These are phyloP conservation scores for Metschnikowia gruessii DNA, from an alignment of 805 yeast species.

Conservation along the genomic window DNA sequence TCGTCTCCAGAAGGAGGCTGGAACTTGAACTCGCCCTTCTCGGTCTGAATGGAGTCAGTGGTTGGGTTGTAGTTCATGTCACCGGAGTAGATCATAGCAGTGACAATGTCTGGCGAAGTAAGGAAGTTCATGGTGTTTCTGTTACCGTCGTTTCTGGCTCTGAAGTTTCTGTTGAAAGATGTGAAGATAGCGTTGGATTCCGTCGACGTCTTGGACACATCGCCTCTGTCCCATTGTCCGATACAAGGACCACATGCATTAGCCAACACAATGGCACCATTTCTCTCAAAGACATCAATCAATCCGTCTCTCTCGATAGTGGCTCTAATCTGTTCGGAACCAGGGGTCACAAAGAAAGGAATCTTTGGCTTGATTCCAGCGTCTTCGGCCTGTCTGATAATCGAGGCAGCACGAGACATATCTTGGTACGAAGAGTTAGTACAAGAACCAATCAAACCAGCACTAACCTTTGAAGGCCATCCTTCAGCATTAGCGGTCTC, in stretches of 20 bases:
- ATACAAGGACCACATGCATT: slow-evolving; percentile 99
- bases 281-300: slow-evolving; percentile 71
- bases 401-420: slow-evolving; percentile 93
- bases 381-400: slow-evolving; percentile 80
- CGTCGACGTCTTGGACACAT: slow-evolving; percentile 58
- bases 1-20: slow-evolving; percentile 80
- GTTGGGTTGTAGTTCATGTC: slow-evolving; percentile 89
- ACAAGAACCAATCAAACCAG: slow-evolving; percentile 97
- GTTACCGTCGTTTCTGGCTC: slow-evolving; percentile 98
- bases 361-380: slow-evolving; percentile 88
- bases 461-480: slow-evolving; percentile 87
- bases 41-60: slow-evolving; percentile 73
- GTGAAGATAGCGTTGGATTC: slow-evolving; percentile 89
- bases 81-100: slow-evolving; percentile 95
- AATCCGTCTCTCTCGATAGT: slow-evolving; percentile 95
- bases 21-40: slow-evolving; percentile 76
- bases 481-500: slow-evolving; percentile 63
- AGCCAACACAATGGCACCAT: slow-evolving; percentile 90
- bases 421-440: slow-evolving; percentile 98
- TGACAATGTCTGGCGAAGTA: slow-evolving; percentile 98
- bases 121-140: slow-evolving; percentile 96
- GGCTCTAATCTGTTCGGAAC: slow-evolving; percentile 97
- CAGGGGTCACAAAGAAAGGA: slow-evolving; percentile 95
- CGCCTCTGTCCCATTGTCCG: slow-evolving; percentile 98
- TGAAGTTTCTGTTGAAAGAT: slow-evolving; percentile 95